These are phyloP conservation scores for Nicotiana noctiflora DNA, from an alignment of 257 asterid genomes.

Conservation along the genomic window DNA sequence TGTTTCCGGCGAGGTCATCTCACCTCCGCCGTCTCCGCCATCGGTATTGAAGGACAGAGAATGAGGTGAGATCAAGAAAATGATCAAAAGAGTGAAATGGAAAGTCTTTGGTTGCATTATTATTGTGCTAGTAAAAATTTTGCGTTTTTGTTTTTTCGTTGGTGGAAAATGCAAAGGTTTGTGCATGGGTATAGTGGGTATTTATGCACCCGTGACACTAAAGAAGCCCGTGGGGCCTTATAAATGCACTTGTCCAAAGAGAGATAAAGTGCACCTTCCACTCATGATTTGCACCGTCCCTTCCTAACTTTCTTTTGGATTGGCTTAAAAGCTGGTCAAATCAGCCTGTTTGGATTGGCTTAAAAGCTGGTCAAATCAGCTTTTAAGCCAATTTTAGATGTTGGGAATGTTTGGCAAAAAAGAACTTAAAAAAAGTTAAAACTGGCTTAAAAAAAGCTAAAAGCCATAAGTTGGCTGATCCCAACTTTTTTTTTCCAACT, in stretches of 20 bases:
- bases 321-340: too few relatives aligned
- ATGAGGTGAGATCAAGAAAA: not conserved
- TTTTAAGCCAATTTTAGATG: too few relatives aligned
- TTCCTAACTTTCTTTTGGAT: not conserved
- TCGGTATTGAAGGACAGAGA: not conserved
- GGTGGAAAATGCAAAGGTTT: not conserved
- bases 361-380: too few relatives aligned
- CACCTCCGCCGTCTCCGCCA: not conserved
- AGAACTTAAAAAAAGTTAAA: too few relatives aligned
- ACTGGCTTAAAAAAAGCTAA: too few relatives aligned
- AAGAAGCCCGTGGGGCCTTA: not conserved
- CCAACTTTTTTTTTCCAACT: too few relatives aligned
- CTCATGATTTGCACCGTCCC: constrained; percentile 11
- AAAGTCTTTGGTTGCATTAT: not conserved
- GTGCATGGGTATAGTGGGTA: not conserved
- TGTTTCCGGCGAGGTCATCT: not conserved
- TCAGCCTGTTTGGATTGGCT: too few relatives aligned
- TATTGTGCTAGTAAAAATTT: not conserved
- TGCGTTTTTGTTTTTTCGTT: not conserved
- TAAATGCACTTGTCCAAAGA: not conserved
- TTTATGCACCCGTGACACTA: not conserved
- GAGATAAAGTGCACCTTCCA: not conserved
- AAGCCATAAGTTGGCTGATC: too few relatives aligned
- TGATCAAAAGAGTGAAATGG: not conserved
- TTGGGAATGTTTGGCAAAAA: too few relatives aligned